A percentile compares a stretch with the other conserved stretches of the same genome.
phyloP scores from a whole-genome alignment of 2,329 filamentous ascomycete species.

The Cercospora janseana region DNA sequence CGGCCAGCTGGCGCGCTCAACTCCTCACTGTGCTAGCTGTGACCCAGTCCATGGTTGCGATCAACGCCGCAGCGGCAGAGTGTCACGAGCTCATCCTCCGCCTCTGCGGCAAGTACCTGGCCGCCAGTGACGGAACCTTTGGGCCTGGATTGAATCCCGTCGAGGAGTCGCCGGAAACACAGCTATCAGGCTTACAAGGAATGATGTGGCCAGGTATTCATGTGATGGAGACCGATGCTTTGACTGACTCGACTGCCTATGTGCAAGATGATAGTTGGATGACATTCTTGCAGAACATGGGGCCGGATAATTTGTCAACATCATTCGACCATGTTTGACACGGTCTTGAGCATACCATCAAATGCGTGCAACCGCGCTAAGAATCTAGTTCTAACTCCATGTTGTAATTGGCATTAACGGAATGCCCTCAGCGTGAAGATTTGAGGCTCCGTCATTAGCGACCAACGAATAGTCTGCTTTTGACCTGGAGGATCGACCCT shows the following conservation, averaged over 20 bases:
- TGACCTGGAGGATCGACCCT: too few species aligned
- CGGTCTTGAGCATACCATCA: neutral
- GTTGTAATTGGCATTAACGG: too few species aligned
- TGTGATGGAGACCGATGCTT: slow-evolving; percentile 25
- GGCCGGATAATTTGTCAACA: slow-evolving; percentile 1
- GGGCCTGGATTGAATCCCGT: slow-evolving; percentile 21
- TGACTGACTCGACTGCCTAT: too few species aligned
- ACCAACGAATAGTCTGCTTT: too few species aligned
- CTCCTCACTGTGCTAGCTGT: slow-evolving; percentile 42
- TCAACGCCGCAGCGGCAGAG: slow-evolving; percentile 45
- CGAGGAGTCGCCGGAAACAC: slow-evolving; percentile 45
- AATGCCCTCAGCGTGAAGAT: too few species aligned
- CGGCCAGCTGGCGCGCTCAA: slow-evolving; percentile 45
- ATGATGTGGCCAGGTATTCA: slow-evolving; percentile 50
- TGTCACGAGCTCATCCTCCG: slow-evolving; percentile 45
- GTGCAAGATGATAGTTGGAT: slow-evolving; percentile 29
- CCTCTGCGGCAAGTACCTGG: slow-evolving; percentile 43
- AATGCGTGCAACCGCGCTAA: too few species aligned
- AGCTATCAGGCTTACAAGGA: slow-evolving; percentile 45
- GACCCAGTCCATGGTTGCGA: slow-evolving; percentile 39
- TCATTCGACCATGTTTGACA: neutral
- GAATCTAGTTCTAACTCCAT: too few species aligned
- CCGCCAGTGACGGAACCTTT: neutral
- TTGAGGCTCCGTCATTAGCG: too few species aligned
- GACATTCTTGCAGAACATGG: slow-evolving; percentile 22